These are phyloP conservation scores for Cercis canadensis DNA, from an alignment of 306 rosid genomes.

Conservation along the genomic window DNA sequence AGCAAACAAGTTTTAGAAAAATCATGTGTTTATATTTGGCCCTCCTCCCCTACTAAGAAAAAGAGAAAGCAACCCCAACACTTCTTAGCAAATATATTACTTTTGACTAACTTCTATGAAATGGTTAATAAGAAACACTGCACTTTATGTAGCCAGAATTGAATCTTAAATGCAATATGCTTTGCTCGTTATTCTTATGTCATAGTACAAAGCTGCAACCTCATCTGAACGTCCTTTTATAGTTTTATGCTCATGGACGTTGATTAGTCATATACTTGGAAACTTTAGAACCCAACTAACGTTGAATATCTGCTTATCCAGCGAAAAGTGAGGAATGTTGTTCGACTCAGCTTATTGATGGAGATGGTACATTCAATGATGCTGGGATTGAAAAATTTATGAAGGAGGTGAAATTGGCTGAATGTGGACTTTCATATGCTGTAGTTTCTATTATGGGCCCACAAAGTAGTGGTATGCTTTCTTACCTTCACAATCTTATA, in stretches of 20 bases:
- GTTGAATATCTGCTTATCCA: slow-evolving; percentile 39
- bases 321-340: slow-evolving; percentile 54
- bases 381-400: slow-evolving; percentile 72
- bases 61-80: no score
- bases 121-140: background rate
- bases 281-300: slow-evolving; percentile 29
- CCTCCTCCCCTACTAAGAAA: no score
- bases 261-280: slow-evolving; percentile 10
- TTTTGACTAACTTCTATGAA: background rate
- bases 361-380: slow-evolving; percentile 83
- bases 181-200: slow-evolving; percentile 5
- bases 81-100: background rate
- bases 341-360: slow-evolving; percentile 94
- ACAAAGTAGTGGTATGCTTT: slow-evolving; percentile 92
- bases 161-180: slow-evolving; percentile 1
- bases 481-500: slow-evolving; percentile 35
- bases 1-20: background rate
- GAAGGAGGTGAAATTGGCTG: slow-evolving; percentile 81
- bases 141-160: background rate
- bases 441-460: slow-evolving; percentile 98
- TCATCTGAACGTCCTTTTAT: slow-evolving; percentile 9
- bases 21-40: no score
- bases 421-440: slow-evolving; percentile 97
- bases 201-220: slow-evolving; percentile 24
- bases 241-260: slow-evolving; percentile 18